A percentile compares a stretch with the other conserved stretches of the same genome.
Conservation (phyloP, 1,284 basidiomycete species). For the Tausonia pullulans region DNA sequence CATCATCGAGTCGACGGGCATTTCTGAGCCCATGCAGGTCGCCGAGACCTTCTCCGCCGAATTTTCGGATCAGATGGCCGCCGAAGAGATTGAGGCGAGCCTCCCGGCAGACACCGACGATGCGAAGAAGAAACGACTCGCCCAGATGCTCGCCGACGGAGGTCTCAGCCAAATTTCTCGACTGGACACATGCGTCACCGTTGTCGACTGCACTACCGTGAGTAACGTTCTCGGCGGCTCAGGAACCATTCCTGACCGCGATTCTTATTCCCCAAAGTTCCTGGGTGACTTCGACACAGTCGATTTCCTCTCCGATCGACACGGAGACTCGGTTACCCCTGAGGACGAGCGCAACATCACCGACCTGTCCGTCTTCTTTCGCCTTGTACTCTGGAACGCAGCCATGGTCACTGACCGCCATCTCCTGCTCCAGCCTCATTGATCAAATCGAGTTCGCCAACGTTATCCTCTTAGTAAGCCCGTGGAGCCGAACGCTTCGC, state of each 20-base stretch:
- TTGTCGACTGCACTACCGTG: conserved; percentile 33
- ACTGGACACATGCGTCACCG: conserved; percentile 30
- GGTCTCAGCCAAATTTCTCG: conserved; percentile 33
- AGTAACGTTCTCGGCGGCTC: conserved; percentile 34
- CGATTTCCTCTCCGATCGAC: conserved; percentile 39
- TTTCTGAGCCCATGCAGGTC: conserved; percentile 39
- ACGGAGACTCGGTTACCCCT: conserved; percentile 29
- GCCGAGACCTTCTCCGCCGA: conserved; percentile 35
- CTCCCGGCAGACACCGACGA: conserved; percentile 21
- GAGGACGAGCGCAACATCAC: conserved; percentile 41
- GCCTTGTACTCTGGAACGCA: not conserved
- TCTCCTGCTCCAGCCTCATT: conserved; percentile 23
- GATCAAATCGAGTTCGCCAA: conserved; percentile 40
- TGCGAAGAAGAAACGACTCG: conserved; percentile 26
- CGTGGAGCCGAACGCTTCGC: too few relatives aligned
- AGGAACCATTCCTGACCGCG: conserved; percentile 21
- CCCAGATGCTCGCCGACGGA: conserved; percentile 34
- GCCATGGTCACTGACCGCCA: not conserved
- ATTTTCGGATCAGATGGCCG: conserved; percentile 29
- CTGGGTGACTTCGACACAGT: conserved; percentile 37
- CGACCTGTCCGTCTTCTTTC: conserved; percentile 28
- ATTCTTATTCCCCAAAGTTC: conserved; percentile 23
- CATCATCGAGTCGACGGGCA: conserved; percentile 38
- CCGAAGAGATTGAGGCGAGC: conserved; percentile 27
- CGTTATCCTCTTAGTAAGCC: conserved; percentile 31